phyloP scores from a whole-genome alignment of 306 rosid species.

The Dicorynia guianensis region DNA sequence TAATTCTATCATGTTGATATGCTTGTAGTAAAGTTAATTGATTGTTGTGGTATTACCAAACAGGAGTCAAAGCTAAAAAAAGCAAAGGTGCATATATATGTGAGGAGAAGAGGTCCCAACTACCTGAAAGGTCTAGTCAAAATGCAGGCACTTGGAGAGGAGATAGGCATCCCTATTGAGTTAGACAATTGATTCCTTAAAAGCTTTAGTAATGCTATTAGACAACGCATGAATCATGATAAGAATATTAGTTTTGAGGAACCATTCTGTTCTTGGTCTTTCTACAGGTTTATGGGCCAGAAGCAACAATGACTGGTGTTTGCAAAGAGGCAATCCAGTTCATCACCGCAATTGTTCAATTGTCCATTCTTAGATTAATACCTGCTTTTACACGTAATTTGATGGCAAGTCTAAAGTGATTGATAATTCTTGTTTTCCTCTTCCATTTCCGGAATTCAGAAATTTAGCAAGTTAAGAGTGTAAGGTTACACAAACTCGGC shows the following conservation, averaged over 20 bases:
- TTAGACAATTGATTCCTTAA: slow-evolving; percentile 31
- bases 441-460: slow-evolving; percentile 21
- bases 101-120: slow-evolving; percentile 99
- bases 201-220: slow-evolving; percentile 8
- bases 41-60: slow-evolving; percentile 39
- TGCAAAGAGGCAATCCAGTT: slow-evolving; percentile 96
- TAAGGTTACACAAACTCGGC: slow-evolving; percentile 30
- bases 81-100: slow-evolving; percentile 82
- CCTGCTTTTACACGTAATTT: slow-evolving; percentile 14
- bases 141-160: slow-evolving; percentile 90
- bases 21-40: slow-evolving; percentile 26
- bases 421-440: slow-evolving; percentile 40
- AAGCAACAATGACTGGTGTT: slow-evolving; percentile 98
- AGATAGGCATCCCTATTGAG: slow-evolving; percentile 96
- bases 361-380: slow-evolving; percentile 6
- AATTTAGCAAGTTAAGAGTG: slow-evolving; percentile 38
- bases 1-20: slow-evolving; percentile 4
- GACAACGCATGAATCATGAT: slow-evolving; percentile 20
- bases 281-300: slow-evolving; percentile 94
- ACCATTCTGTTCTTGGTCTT: slow-evolving; percentile 32
- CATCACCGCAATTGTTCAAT: slow-evolving; percentile 81
- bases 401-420: slow-evolving; percentile 38
- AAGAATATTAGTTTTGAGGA: neutral
- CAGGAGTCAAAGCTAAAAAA: slow-evolving; percentile 93
- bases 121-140: slow-evolving; percentile 91